Conservation (phyloP, 176 grass and related monocot species). For the Carex scoparia region DNA sequence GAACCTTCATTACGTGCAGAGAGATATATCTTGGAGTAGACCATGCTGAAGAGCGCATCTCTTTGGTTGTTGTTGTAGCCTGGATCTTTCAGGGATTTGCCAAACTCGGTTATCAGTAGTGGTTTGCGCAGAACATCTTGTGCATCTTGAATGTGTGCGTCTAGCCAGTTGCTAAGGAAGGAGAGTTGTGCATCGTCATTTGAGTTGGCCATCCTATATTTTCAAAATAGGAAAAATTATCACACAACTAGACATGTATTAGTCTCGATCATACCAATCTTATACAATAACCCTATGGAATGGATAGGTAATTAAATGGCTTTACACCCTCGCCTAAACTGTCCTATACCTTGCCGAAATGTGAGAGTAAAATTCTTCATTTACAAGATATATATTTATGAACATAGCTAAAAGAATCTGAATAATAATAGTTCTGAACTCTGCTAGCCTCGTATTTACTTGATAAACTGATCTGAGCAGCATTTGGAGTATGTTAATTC, state of each 20-base stretch:
- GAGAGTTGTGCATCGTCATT: constrained; percentile 46
- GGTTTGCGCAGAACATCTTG: constrained; percentile 50
- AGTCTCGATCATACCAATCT: neutral
- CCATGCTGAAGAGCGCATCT: constrained; percentile 49
- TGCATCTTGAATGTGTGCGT: constrained; percentile 67
- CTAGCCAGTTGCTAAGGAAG: constrained; percentile 68
- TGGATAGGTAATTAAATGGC: neutral
- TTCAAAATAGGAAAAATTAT: neutral
- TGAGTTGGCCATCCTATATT: constrained; percentile 38
- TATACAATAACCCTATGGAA: neutral
- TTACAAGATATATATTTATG: no score
- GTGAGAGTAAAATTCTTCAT: neutral
- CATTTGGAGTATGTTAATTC: neutral
- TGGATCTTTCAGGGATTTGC: constrained; percentile 62
- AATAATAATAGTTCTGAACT: no score
- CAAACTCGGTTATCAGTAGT: constrained; percentile 77
- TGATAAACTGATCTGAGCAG: neutral
- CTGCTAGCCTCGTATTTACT: neutral
- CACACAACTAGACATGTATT: neutral
- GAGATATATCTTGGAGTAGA: constrained; percentile 64
- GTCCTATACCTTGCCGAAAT: neutral
- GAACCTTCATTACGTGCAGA: constrained; percentile 55
- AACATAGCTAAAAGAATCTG: no score
- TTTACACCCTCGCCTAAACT: neutral
- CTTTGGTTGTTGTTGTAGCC: constrained; percentile 51